phyloP scores from a whole-genome alignment of 129 eudicot genomes.

The Chrysanthemum makinoi region DNA sequence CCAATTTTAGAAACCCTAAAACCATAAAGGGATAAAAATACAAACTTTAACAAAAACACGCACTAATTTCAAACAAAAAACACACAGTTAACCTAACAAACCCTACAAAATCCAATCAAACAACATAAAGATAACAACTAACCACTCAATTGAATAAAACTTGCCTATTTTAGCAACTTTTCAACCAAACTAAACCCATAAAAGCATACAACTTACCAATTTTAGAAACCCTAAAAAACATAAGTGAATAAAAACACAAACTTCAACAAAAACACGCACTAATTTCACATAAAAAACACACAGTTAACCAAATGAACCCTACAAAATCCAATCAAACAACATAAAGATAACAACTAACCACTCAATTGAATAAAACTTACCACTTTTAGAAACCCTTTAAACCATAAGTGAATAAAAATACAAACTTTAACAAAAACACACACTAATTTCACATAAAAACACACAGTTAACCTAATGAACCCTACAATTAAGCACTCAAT shows the following conservation, averaged over 20 bases:
- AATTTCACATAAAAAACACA: too few species aligned
- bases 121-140: neutral
- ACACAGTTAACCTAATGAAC: slow-evolving; percentile 1
- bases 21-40: neutral
- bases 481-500: neutral
- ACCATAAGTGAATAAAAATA: neutral
- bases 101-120: neutral
- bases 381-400: too few species aligned
- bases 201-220: too few species aligned
- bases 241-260: neutral
- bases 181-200: too few species aligned
- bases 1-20: too few species aligned
- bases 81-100: neutral
- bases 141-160: neutral
- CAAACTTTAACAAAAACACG: neutral
- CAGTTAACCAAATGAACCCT: neutral
- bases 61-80: too few species aligned
- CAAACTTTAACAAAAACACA: neutral
- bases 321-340: slow-evolving; percentile 1
- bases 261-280: neutral
- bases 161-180: too few species aligned
- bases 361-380: too few species aligned
- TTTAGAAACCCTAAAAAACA: too few species aligned
- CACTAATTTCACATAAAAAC: too few species aligned
- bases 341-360: neutral